These are phyloP conservation scores for Leishmania major DNA, from an alignment of 208 protist genomes.

Conservation along the genomic window DNA sequence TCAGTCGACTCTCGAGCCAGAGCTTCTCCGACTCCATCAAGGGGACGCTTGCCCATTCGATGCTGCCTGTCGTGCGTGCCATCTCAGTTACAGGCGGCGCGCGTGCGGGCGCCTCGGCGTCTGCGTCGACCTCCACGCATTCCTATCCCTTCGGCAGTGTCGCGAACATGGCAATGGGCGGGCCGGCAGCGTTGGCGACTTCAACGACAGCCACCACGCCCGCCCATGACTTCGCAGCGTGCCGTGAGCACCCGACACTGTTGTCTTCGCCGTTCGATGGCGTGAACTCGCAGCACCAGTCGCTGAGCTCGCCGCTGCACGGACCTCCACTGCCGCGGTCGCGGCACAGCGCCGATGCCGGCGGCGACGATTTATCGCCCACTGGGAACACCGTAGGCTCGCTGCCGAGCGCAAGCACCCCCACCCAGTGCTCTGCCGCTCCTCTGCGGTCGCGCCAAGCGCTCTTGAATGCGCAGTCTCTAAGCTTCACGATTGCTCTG, in stretches of 20 bases:
- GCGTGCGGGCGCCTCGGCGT: background rate
- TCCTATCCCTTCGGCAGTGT: background rate
- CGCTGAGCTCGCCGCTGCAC: background rate
- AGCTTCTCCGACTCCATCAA: background rate
- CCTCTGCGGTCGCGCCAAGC: background rate
- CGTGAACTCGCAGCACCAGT: background rate
- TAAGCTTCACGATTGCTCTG: background rate
- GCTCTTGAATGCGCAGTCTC: background rate
- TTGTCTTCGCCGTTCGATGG: background rate
- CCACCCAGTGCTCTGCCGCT: background rate
- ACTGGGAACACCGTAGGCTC: background rate
- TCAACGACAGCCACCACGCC: background rate
- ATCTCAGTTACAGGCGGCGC: background rate
- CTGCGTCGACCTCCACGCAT: background rate
- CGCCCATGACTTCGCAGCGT: background rate
- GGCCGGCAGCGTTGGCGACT: background rate
- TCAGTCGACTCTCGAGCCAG: background rate
- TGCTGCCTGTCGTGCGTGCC: background rate
- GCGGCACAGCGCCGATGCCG: constrained; percentile 2
- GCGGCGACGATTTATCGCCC: background rate
- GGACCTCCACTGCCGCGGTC: background rate
- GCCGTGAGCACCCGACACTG: background rate
- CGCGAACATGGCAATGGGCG: background rate
- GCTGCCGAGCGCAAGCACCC: background rate
- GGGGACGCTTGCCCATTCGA: background rate